Percentiles rank a stretch among this genome's conserved stretches.
Evolutionary conservation across 371 early-diverging fungal genomes (phyloP).

Genomic region (Lichtheimia corymbifera): DNA sequence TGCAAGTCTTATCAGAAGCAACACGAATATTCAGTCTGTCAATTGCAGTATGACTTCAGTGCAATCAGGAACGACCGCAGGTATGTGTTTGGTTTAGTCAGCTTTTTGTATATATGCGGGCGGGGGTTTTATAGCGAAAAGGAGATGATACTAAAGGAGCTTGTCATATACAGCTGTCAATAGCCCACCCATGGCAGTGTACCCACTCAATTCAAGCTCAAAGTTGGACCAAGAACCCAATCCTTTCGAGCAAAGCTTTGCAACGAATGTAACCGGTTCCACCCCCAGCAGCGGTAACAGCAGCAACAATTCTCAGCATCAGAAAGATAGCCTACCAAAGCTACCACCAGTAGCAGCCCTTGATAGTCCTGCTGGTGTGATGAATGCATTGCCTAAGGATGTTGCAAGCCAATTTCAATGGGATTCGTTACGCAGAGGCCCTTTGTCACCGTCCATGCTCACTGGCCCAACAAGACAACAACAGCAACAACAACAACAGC

Average conservation of each 20-base stretch:
- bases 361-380: constrained; percentile 41
- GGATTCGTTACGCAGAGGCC: constrained; percentile 73
- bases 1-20: too few relatives aligned
- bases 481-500: too few relatives aligned
- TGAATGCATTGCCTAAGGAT: constrained; percentile 37
- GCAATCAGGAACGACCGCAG: too few relatives aligned
- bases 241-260: constrained; percentile 82
- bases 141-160: too few relatives aligned
- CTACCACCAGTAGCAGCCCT: constrained; percentile 48
- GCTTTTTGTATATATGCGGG: too few relatives aligned
- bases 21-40: too few relatives aligned
- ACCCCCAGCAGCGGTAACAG: constrained; percentile 13
- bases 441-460: constrained; percentile 77
- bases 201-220: constrained; percentile 41
- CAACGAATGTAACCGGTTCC: neutral
- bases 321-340: constrained; percentile 16
- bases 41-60: too few relatives aligned
- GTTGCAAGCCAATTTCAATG: constrained; percentile 56
- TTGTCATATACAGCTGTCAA: too few relatives aligned
- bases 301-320: constrained; percentile 7
- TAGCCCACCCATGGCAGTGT: constrained; percentile 42
- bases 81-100: too few relatives aligned
- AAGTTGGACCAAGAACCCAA: constrained; percentile 84
- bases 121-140: too few relatives aligned
- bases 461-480: constrained; percentile 60